A percentile compares a stretch with the other conserved stretches of the same genome.
Evolutionary conservation across 352 stramenopile species (phyloP).

Genomic region (Pythium volutum): DNA sequence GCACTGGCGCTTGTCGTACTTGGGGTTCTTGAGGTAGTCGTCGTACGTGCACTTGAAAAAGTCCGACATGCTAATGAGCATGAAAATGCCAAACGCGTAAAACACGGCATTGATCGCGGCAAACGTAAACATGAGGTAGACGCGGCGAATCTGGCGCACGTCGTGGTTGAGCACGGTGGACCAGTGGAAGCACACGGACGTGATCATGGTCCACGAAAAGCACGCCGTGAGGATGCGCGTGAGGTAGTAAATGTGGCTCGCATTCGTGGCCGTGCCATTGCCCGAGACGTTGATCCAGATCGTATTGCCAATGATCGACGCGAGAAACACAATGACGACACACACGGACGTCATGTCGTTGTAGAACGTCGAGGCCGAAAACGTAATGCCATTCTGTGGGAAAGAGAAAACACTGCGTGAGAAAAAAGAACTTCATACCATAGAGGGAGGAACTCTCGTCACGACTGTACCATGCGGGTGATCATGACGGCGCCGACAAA

Average conservation of each 20-base stretch:
- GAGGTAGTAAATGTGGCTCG: constrained; percentile 74
- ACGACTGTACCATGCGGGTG: constrained; percentile 64
- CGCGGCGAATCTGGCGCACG: constrained; percentile 45
- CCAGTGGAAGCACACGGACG: constrained; percentile 85
- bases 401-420: not conserved
- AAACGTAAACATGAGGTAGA: constrained; percentile 60
- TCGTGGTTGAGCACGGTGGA: constrained; percentile 68
- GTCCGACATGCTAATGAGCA: constrained; percentile 64
- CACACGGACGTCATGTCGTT: constrained; percentile 84
- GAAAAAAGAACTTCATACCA: not conserved
- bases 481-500: constrained; percentile 73
- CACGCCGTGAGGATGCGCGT: constrained; percentile 60
- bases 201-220: constrained; percentile 87
- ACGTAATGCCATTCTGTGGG: constrained; percentile 72
- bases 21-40: constrained; percentile 85
- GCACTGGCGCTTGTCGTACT: constrained; percentile 62
- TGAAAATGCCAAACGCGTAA: constrained; percentile 65
- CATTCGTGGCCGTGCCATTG: constrained; percentile 37
- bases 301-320: constrained; percentile 71
- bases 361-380: constrained; percentile 73
- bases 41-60: constrained; percentile 87
- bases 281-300: constrained; percentile 81
- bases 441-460: too few relatives aligned
- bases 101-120: constrained; percentile 61
- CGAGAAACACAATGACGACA: constrained; percentile 67